phyloP scores from a whole-genome alignment of 805 yeast species.

The Candida insectorum region DNA sequence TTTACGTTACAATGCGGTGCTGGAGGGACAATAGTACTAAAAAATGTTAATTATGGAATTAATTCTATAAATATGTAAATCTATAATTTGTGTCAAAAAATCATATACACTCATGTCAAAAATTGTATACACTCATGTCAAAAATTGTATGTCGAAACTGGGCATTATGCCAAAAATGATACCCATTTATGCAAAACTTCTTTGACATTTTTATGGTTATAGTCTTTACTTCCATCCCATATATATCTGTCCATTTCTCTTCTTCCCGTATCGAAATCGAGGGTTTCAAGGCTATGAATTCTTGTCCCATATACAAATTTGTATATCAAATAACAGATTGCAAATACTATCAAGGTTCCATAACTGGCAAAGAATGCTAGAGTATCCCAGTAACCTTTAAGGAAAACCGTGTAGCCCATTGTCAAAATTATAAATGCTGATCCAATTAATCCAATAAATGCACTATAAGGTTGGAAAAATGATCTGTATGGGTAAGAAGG shows the following conservation, averaged over 20 bases:
- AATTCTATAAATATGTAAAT: too few species aligned
- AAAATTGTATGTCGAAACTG: too few species aligned
- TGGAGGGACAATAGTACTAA: too few species aligned
- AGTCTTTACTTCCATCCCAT: conserved; percentile 71
- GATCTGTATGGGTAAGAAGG: conserved; percentile 65
- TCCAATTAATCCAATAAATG: conserved; percentile 59
- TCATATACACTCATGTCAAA: too few species aligned
- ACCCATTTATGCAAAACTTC: conserved; percentile 30
- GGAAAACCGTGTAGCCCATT: conserved; percentile 63
- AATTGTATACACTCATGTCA: too few species aligned
- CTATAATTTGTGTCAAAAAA: too few species aligned
- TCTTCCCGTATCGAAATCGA: conserved; percentile 82
- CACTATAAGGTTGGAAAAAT: conserved; percentile 67
- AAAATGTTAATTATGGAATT: too few species aligned
- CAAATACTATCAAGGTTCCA: conserved; percentile 56
- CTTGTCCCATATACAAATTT: conserved; percentile 60
- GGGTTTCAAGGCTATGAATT: conserved; percentile 63
- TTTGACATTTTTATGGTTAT: conserved; percentile 28
- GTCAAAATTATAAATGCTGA: conserved; percentile 48
- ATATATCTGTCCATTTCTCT: conserved; percentile 76
- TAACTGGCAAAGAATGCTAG: conserved; percentile 63
- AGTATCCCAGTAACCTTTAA: conserved; percentile 55
- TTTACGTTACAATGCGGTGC: too few species aligned
- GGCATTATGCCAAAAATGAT: conserved; percentile 31
- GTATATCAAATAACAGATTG: conserved; percentile 50